phyloP scores from a whole-genome alignment of 2,329 filamentous ascomycete genomes.

The Cercospora janseana region DNA sequence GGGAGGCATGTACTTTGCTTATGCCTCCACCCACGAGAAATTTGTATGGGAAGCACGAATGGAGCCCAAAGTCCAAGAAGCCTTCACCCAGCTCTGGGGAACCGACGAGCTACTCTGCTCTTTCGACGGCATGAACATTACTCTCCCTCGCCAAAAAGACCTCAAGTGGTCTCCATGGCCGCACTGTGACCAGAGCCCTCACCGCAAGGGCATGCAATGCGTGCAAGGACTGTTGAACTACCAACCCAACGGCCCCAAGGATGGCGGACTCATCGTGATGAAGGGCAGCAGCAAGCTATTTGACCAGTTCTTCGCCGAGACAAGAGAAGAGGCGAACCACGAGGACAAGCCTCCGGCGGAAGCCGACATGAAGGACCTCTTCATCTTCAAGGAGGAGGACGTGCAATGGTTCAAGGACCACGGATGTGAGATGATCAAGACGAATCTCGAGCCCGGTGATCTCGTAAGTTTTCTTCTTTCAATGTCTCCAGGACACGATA shows the following conservation, averaged over 20 bases:
- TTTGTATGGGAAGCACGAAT: slow-evolving; percentile 46
- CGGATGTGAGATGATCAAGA: slow-evolving; percentile 26
- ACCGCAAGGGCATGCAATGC: slow-evolving; percentile 43
- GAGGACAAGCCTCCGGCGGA: slow-evolving; percentile 38
- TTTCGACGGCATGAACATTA: slow-evolving; percentile 44
- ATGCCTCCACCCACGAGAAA: slow-evolving; percentile 45
- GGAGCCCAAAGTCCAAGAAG: slow-evolving; percentile 44
- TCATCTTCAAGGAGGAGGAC: slow-evolving; percentile 42
- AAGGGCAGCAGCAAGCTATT: slow-evolving; percentile 45
- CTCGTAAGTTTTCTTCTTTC: slow-evolving; percentile 11
- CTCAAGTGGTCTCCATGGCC: slow-evolving; percentile 43
- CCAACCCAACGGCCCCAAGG: slow-evolving; percentile 46
- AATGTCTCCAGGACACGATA: not conserved
- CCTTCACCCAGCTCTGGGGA: slow-evolving; percentile 47
- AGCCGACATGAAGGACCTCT: slow-evolving; percentile 42
- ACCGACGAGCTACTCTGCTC: slow-evolving; percentile 35
- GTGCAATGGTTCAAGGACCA: slow-evolving; percentile 31
- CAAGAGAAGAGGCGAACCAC: slow-evolving; percentile 31
- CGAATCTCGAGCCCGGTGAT: slow-evolving; percentile 27
- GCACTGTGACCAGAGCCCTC: slow-evolving; percentile 46
- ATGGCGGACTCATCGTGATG: slow-evolving; percentile 50
- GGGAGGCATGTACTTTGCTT: slow-evolving; percentile 46
- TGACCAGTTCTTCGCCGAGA: slow-evolving; percentile 47
- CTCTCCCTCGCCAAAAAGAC: slow-evolving; percentile 44
- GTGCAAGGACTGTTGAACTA: slow-evolving; percentile 49